phyloP scores from a whole-genome alignment of 352 stramenopile species.

The Peronosclerospora sorghi region DNA sequence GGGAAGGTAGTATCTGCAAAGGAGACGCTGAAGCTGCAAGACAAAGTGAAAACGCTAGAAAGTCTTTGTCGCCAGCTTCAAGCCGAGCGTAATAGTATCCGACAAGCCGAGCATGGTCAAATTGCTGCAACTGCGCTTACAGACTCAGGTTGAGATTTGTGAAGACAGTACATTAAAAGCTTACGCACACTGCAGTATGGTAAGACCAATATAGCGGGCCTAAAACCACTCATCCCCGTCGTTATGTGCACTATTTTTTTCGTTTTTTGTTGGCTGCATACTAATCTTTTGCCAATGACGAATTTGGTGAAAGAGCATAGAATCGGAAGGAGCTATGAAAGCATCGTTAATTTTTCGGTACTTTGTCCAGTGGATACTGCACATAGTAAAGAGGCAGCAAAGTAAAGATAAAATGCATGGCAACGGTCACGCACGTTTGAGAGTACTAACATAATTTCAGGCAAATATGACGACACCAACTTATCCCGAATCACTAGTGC shows the following conservation, averaged over 20 bases:
- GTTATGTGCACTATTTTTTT: conserved; percentile 5
- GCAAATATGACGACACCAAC: conserved; percentile 36
- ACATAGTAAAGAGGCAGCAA: no score
- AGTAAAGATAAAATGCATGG: no score
- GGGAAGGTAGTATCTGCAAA: conserved; percentile 50
- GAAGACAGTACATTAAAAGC: not conserved
- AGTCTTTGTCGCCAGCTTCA: conserved; percentile 73
- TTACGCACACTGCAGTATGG: not conserved
- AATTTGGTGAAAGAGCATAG: no score
- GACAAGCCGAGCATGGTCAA: conserved; percentile 22
- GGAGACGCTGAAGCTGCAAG: conserved; percentile 57
- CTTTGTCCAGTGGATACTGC: no score
- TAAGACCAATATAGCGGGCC: not conserved
- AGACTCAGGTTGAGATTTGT: conserved; percentile 18
- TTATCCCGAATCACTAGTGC: conserved; percentile 81
- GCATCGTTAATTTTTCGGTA: no score
- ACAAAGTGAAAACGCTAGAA: conserved; percentile 80
- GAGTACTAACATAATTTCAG: no score
- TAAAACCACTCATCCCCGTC: no score
- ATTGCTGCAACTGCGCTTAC: conserved; percentile 4
- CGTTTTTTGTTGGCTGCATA: conserved; percentile 4
- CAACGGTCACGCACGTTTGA: no score
- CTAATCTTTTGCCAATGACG: conserved; percentile 1
- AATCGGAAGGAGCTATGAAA: no score
- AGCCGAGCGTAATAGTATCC: conserved; percentile 55